Percentiles rank a stretch among this genome's conserved stretches.
phyloP scores from a whole-genome alignment of 495 filamentous ascomycete genomes.

The Aspergillus avenaceus region DNA sequence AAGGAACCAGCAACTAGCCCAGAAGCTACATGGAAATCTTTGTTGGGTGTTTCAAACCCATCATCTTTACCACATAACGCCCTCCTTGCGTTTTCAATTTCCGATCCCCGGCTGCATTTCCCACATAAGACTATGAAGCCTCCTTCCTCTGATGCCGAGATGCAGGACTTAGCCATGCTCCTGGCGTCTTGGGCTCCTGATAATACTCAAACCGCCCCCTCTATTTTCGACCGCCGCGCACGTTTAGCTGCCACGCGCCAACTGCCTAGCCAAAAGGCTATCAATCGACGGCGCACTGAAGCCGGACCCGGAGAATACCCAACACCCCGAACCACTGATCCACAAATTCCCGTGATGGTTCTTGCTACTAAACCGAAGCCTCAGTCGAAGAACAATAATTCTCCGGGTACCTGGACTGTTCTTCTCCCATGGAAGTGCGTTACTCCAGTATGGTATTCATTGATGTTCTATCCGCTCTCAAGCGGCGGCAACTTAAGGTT shows the following conservation, averaged over 20 bases:
- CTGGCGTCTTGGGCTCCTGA: conserved; percentile 72
- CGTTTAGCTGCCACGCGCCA: conserved; percentile 58
- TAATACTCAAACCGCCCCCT: conserved; percentile 43
- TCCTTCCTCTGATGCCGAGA: conserved; percentile 27
- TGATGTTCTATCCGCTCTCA: conserved; percentile 83
- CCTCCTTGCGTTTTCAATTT: conserved; percentile 66
- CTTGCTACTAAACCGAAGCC: conserved; percentile 51
- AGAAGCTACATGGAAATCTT: conserved; percentile 54
- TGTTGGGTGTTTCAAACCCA: conserved; percentile 70
- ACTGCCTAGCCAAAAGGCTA: conserved; percentile 75
- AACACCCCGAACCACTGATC: conserved; percentile 60
- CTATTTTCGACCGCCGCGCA: conserved; percentile 64
- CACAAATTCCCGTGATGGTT: conserved; percentile 74
- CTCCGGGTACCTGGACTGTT: conserved; percentile 75
- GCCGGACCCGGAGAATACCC: conserved; percentile 62
- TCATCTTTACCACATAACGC: conserved; percentile 69
- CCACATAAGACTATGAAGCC: conserved; percentile 48
- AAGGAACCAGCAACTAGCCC: conserved; percentile 35
- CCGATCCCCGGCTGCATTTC: conserved; percentile 76
- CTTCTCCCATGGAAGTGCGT: conserved; percentile 93
- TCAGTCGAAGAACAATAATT: conserved; percentile 32
- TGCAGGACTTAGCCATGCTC: conserved; percentile 50
- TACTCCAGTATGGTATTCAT: conserved; percentile 74
- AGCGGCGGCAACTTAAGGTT: conserved; percentile 75
- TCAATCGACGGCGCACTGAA: conserved; percentile 78